These are phyloP conservation scores for Coemansia sp. DNA, from an alignment of 192 early-diverging fungal species.

Conservation along the genomic window DNA sequence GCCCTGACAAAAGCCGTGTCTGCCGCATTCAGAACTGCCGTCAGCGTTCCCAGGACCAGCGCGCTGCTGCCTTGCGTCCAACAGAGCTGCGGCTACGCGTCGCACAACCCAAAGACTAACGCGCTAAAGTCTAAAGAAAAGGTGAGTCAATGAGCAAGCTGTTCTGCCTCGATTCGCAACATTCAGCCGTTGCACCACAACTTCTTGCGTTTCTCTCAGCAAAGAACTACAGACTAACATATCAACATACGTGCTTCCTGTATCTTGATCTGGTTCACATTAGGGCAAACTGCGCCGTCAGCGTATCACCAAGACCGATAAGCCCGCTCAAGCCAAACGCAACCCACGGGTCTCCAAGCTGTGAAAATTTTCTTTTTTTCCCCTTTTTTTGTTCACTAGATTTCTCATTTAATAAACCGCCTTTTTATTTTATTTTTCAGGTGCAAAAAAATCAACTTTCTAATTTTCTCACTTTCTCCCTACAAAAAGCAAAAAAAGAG, in stretches of 20 bases:
- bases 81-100: slow-evolving; percentile 5
- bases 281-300: slow-evolving; percentile 50
- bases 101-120: slow-evolving; percentile 27
- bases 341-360: slow-evolving; percentile 41
- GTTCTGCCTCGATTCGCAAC: no score
- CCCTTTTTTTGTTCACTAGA: not conserved
- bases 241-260: not conserved
- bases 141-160: slow-evolving; percentile 3
- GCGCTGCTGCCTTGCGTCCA: not conserved
- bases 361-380: slow-evolving; percentile 6
- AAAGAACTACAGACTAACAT: not conserved
- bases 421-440: not conserved
- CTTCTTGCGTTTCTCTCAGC: not conserved
- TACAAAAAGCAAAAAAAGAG: not conserved
- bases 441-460: not conserved
- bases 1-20: slow-evolving; percentile 14
- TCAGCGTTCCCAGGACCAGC: not conserved
- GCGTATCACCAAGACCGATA: slow-evolving; percentile 44
- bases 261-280: not conserved
- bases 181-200: no score
- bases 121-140: slow-evolving; percentile 42
- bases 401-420: not conserved
- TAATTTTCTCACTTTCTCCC: not conserved
- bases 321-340: slow-evolving; percentile 48
- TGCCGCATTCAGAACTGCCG: not conserved